phyloP scores from a whole-genome alignment of 1,284 basidiomycete species.

The Pseudozyma flocculosa region DNA sequence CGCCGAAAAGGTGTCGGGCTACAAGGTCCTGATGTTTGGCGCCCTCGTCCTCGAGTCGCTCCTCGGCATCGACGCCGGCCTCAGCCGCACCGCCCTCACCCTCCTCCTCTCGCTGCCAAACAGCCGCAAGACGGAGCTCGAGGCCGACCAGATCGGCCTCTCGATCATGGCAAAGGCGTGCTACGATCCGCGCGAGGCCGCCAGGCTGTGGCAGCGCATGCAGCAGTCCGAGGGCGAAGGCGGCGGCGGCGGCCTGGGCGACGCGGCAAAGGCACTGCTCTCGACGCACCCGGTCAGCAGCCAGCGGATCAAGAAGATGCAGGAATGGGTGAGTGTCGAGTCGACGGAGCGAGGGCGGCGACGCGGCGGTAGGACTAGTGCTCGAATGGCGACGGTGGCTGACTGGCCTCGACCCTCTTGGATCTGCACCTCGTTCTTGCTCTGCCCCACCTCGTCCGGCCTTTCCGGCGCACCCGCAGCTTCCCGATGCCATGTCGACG shows the following conservation, averaged over 20 bases:
- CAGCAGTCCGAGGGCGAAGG: slow-evolving; percentile 18
- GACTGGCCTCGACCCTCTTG: background rate
- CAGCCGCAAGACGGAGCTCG: slow-evolving; percentile 75
- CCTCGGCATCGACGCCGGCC: slow-evolving; percentile 40
- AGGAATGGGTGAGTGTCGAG: slow-evolving; percentile 31
- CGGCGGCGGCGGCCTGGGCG: slow-evolving; percentile 11
- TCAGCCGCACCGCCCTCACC: slow-evolving; percentile 60
- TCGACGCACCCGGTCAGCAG: slow-evolving; percentile 47
- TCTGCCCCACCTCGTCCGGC: background rate
- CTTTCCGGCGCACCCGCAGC: background rate
- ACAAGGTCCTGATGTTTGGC: slow-evolving; percentile 42
- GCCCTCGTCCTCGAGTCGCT: slow-evolving; percentile 30
- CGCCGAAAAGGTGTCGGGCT: slow-evolving; percentile 54
- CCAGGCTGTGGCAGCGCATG: slow-evolving; percentile 44
- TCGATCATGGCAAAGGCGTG: slow-evolving; percentile 66
- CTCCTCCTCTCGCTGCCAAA: slow-evolving; percentile 75
- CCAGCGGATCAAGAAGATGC: slow-evolving; percentile 41
- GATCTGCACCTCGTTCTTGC: background rate
- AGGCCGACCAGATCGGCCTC: slow-evolving; percentile 75
- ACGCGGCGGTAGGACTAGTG: background rate
- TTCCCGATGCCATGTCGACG: slow-evolving; percentile 22
- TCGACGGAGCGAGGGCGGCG: background rate
- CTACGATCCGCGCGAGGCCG: slow-evolving; percentile 73
- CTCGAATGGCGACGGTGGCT: too few relatives aligned
- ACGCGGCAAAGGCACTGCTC: slow-evolving; percentile 27